Evolutionary conservation across 441 rosid genomes (phyloP), one percentile per base, ranked within the genome.

Genomic region (Breynia disticha): DNA sequence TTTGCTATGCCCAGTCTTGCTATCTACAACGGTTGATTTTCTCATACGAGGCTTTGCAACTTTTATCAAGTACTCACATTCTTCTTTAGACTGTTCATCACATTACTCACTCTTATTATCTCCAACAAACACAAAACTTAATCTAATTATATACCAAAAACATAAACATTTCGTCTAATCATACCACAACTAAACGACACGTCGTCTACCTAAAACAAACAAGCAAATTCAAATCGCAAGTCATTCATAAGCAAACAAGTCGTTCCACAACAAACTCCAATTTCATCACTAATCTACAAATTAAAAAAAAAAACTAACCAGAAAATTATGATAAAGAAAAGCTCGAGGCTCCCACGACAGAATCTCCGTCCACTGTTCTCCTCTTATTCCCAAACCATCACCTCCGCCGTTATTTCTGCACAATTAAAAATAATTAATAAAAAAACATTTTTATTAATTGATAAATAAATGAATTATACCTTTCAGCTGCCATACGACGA

Each of bases 271-370:
- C 3, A 9, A 41, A 41, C 13, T 4, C 10, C 44, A 41, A 41
- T 28, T 28, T 28, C 35, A 28, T 9, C 5, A 28, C 11, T 6
- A 37, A 37, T 39, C 15, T 39, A 10, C 3, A 39, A 41, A 41
- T 0, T 3, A 15, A 41, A 15, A 41, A 7, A 19, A 47, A 1
- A 47, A 11, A 57, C 82, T 67, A 39, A 90, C 95, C 94, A 90
- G 67, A 60, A 90, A 90, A 68, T 86, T 86, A 62, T 86, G 97
- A 71, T 78, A 80, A 45, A 90, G 41, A 56, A 77, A 74, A 55
- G 94, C 95, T 70, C 94, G 67, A 44, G 97, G 95, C 71, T 90
- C 95, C 97, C 95, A 90, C 0, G 97, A 90, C 67, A 90, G 61
- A 35, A 87, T 66, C 62, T 90, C 97, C 24, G 79, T 83, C 95